These are phyloP conservation scores for Mycena crocata DNA, from an alignment of 768 basidiomycete genomes.

Conservation along the genomic window DNA sequence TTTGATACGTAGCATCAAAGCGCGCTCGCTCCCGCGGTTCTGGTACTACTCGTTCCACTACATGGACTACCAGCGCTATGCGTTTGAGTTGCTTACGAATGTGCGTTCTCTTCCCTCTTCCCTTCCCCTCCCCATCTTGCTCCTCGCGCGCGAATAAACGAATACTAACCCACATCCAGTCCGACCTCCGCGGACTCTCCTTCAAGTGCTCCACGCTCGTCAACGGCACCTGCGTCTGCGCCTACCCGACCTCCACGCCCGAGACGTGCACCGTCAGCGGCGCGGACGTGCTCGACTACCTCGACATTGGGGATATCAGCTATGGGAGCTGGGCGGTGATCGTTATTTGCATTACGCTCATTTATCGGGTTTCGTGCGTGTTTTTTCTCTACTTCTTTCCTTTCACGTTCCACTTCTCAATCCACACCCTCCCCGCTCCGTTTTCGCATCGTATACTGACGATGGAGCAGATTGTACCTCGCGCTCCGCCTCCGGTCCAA, in stretches of 20 bases:
- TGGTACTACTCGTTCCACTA: conserved; percentile 70
- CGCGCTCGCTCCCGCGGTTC: conserved; percentile 64
- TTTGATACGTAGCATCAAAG: conserved; percentile 56
- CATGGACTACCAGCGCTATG: conserved; percentile 65
- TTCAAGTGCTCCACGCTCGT: conserved; percentile 54
- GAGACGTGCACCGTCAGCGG: conserved; percentile 60
- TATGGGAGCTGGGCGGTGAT: conserved; percentile 61
- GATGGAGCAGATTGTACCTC: too few species aligned
- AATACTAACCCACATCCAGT: conserved; percentile 47
- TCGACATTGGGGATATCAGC: conserved; percentile 57
- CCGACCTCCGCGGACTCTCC: conserved; percentile 59
- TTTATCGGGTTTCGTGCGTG: conserved; percentile 57
- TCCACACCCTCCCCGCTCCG: too few species aligned
- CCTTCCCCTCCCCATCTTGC: neutral
- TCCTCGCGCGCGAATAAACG: conserved; percentile 5
- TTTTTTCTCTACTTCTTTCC: neutral
- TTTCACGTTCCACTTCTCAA: too few species aligned
- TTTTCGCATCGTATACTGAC: too few species aligned
- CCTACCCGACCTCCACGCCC: conserved; percentile 61
- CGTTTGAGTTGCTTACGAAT: conserved; percentile 52
- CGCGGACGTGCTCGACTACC: conserved; percentile 59
- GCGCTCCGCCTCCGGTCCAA: too few species aligned
- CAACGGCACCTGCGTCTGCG: conserved; percentile 56
- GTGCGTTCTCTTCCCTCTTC: conserved; percentile 35
- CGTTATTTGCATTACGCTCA: conserved; percentile 55